Evolutionary conservation across 768 basidiomycete genomes (phyloP), one percentile per base, ranked within the genome.

Genomic region (Leccinum disarticulatum): DNA sequence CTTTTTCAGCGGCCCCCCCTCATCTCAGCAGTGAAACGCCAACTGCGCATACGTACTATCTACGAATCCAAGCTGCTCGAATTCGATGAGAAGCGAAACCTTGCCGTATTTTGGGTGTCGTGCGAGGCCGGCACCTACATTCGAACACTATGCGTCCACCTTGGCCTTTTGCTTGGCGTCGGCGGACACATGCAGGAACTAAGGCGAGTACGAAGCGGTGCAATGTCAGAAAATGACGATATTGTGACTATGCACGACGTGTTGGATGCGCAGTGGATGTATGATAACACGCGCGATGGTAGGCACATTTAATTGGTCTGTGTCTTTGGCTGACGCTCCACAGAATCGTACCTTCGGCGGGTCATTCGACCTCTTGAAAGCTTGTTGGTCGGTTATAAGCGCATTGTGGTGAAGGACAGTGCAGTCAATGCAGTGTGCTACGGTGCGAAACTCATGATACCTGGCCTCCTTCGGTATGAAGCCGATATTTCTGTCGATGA

Each of bases 111-210:
- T 80, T 96, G 94, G 93, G 97, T 98, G 25, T 94, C 91, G 22
- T 99, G 97, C 73, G 97, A 99, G 74, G 97, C 97, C 38, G 97
- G 97, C 60, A 93, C 91, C n/a, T 92, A 92, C 64, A 92, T 92
- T 66, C 90, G 97, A 73, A 99, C 97, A 1, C 82, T 99, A 49
- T 99, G 97, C 73, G 97, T 99, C 14, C 97, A 99, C 76, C 79
- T 99, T 56, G 97, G 97, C 59, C 81, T 99, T 54, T 61, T 99
- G 46, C 80, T 98, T 38, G 97, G 97, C 61, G 96, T 98, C 30
- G 97, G 97, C 25, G 97, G 95, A n/a, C 97, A 99, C 76, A 99
- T 99, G 97, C 96, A 99, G 77, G 97, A 99, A 74, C 82, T 99
- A 59, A 83, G 97, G 67, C 80, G 97, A 67, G 96, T 98, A 14